phyloP scores from a whole-genome alignment of 805 yeast species.

The Candida xiaguanensis region DNA sequence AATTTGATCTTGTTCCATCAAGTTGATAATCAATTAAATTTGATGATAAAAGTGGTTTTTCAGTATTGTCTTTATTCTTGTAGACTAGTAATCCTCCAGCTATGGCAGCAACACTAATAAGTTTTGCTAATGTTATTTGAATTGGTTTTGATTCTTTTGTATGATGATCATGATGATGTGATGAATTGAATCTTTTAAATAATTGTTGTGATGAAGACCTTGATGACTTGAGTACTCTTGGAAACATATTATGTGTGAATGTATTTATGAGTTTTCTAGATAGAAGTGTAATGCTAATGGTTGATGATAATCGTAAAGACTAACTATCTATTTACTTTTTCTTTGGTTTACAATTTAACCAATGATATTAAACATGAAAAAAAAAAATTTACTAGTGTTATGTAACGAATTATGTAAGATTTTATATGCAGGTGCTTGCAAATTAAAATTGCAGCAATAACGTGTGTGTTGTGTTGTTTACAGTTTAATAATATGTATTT shows the following conservation, averaged over 20 bases:
- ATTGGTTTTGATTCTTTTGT: constrained; percentile 17
- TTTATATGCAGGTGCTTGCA: not conserved
- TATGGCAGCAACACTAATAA: constrained; percentile 38
- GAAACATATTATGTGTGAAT: constrained; percentile 10
- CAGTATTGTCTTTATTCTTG: constrained; percentile 26
- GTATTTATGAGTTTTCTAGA: too few species aligned
- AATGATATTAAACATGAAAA: not conserved
- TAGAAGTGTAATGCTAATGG: too few species aligned
- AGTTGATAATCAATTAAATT: constrained; percentile 32
- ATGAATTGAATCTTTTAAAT: constrained; percentile 19
- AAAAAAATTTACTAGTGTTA: not conserved
- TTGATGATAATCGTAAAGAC: not conserved
- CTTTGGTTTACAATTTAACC: not conserved
- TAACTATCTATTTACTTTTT: too few species aligned
- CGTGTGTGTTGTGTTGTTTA: too few species aligned
- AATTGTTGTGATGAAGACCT: constrained; percentile 8
- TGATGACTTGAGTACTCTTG: constrained; percentile 10
- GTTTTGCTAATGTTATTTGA: constrained; percentile 39
- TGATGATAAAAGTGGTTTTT: constrained; percentile 36
- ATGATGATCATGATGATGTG: constrained; percentile 10
- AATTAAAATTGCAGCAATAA: not conserved
- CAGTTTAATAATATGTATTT: too few species aligned
- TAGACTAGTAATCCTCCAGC: constrained; percentile 35
- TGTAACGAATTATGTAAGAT: too few species aligned
- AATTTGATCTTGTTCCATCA: constrained; percentile 26